phyloP scores from a whole-genome alignment of 1,284 basidiomycete genomes.

The Kalmanozyma brasiliensis region DNA sequence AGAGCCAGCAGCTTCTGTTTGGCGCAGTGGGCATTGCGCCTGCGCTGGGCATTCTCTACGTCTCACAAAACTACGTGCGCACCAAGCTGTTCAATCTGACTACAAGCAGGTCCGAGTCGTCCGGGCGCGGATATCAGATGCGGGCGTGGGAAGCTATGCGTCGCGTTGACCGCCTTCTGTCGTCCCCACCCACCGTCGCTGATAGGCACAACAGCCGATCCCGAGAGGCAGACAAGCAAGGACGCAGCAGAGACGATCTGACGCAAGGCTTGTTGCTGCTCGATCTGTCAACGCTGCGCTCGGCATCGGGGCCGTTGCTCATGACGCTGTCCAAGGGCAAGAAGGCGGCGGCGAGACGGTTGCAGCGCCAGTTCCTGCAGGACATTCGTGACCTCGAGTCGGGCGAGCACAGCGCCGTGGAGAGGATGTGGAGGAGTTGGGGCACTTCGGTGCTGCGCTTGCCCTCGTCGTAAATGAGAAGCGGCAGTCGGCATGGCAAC shows the following conservation, averaged over 20 bases:
- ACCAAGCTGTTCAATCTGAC: conserved; percentile 73
- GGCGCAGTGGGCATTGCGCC: conserved; percentile 97
- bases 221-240: not conserved
- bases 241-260: conserved; percentile 15
- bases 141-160: conserved; percentile 69
- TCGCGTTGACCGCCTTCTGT: conserved; percentile 66
- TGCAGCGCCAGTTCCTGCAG: conserved; percentile 82
- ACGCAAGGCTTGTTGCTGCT: conserved; percentile 80
- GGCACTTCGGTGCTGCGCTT: conserved; percentile 33
- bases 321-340: conserved; percentile 34
- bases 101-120: conserved; percentile 69
- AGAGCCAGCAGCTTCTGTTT: conserved; percentile 94
- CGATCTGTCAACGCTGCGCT: conserved; percentile 76
- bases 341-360: conserved; percentile 66
- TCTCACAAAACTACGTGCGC: conserved; percentile 69
- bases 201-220: not conserved
- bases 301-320: conserved; percentile 68
- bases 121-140: conserved; percentile 67
- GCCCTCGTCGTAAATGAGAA: conserved; percentile 5
- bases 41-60: conserved; percentile 82
- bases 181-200: conserved; percentile 32
- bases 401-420: conserved; percentile 71
- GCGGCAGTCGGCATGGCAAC: not conserved
- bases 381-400: conserved; percentile 87
- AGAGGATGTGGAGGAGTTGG: conserved; percentile 93